Percentiles rank a stretch among this genome's conserved stretches.
Evolutionary conservation across 305 asterid species (phyloP).

Genomic region (Ajuga reptans): DNA sequence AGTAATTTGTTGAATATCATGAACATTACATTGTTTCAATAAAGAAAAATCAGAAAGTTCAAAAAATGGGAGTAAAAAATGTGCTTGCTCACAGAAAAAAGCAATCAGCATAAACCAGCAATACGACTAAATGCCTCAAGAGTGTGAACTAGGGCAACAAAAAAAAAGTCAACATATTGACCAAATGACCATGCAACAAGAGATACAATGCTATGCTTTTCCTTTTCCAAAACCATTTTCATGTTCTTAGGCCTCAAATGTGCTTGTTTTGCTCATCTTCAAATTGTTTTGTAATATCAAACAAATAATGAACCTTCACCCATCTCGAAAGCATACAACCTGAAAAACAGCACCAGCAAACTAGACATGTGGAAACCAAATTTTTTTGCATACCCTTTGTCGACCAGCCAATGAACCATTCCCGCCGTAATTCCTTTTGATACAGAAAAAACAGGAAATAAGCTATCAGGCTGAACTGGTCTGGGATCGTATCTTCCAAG

Average conservation of each 20-base stretch:
- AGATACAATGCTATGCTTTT: not conserved
- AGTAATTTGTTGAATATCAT: not conserved
- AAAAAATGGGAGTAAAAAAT: not conserved
- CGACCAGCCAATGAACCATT: constrained; percentile 90
- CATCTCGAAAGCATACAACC: not conserved
- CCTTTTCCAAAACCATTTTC: not conserved
- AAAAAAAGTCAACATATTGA: not conserved
- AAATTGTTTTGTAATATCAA: not conserved
- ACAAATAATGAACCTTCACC: not conserved
- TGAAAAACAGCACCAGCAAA: constrained; percentile 1
- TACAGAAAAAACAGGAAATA: constrained; percentile 85
- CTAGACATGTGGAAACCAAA: constrained; percentile 7
- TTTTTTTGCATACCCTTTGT: constrained; percentile 59
- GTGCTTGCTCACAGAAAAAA: constrained; percentile 1
- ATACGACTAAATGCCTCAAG: not conserved
- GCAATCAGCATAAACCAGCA: constrained; percentile 2
- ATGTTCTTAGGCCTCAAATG: not conserved
- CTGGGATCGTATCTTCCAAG: constrained; percentile 98
- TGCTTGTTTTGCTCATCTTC: not conserved
- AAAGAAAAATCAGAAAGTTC: not conserved
- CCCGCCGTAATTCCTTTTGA: constrained; percentile 96
- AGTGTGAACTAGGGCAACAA: not conserved
- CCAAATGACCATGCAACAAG: not conserved
- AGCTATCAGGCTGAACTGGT: constrained; percentile 96
- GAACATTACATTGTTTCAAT: not conserved